phyloP scores from a whole-genome alignment of 176 grass and related monocot genomes.

The Hyparrhenia diplandra region DNA sequence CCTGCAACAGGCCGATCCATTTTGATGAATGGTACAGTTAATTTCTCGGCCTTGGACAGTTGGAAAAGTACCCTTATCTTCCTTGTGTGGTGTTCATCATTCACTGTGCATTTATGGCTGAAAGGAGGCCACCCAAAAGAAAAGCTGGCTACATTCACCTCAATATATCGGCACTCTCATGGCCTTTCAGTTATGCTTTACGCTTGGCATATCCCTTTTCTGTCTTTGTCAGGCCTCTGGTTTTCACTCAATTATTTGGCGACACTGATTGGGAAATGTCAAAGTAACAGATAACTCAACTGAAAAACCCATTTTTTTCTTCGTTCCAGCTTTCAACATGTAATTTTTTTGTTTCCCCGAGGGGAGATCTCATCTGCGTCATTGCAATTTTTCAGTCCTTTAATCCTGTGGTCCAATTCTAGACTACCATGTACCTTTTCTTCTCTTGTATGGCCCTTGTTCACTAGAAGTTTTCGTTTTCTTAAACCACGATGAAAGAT shows the following conservation, averaged over 20 bases:
- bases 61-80: conserved; percentile 9
- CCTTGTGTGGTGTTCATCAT: conserved; percentile 9
- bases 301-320: neutral
- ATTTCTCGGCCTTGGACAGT: neutral
- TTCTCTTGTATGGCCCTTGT: neutral
- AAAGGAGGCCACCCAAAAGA: neutral
- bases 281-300: neutral
- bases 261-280: neutral
- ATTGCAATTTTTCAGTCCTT: neutral
- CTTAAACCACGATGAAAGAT: conserved; percentile 14
- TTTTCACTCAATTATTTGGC: conserved; percentile 15
- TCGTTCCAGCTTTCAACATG: neutral
- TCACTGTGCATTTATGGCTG: conserved; percentile 22
- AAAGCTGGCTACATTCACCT: conserved; percentile 13
- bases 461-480: neutral
- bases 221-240: neutral
- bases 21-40: conserved; percentile 18
- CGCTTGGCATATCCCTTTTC: conserved; percentile 8
- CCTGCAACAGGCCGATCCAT: conserved; percentile 10
- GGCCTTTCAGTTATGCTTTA: conserved; percentile 32
- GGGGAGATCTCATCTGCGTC: neutral
- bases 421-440: neutral
- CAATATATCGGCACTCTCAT: conserved; percentile 3
- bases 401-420: neutral
- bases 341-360: neutral